Base-by-base conservation (phyloP, 1,284 basidiomycete species). In the Cutaneotrichosporon cavernicola region DNA sequence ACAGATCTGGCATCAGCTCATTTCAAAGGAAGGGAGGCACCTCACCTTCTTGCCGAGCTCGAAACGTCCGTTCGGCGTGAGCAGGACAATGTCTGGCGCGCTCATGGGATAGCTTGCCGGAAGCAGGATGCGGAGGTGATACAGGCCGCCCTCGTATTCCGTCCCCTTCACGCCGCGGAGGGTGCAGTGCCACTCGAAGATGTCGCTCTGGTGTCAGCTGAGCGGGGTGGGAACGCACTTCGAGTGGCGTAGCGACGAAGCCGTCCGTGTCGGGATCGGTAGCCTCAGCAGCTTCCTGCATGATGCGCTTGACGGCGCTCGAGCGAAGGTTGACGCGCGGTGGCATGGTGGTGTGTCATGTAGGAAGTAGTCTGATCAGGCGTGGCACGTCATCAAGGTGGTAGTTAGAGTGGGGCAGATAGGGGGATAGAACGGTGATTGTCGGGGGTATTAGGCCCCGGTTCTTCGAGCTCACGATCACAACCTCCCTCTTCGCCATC, bases 31-130 rank as follows among this genome's bases (percentile, higher is more conserved):
- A 26, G 2, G 50, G 13, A 21, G 16, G 49, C 13, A 11, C 13
- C 11, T 3, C 74, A 92, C 93, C 88, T 97, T 97, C 67, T 92
- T 94, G 77, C 95, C 92, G 56, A 94, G 84, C 81, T 97, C 94
- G 77, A 97, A 98, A 49, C 95, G 86, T 18, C 95, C 95, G 73
- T 92, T 97, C 5, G 95, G 95, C 8, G 95, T 98, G 58, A 98
- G 86, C 81, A 97, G 86, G 86, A 96, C 90, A 73, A 98, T 87
- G 58, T 92, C 90, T 16, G 95, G 95, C 18, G 95, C 92, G 65
- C 91, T 87, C 82, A 97, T 96, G 36, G 95, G 95, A 75, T 97
- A 97, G 81, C 92, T 91, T 56, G 92, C 87, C 4, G 95, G 95
- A 8, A 98, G 83, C 22, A 92, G 79, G 74, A 98, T 92, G 61